A percentile compares a stretch with the other conserved stretches of the same genome.
Evolutionary conservation across 73 alveolate species (phyloP).

Genomic region (Tetrahymena borealis): DNA sequence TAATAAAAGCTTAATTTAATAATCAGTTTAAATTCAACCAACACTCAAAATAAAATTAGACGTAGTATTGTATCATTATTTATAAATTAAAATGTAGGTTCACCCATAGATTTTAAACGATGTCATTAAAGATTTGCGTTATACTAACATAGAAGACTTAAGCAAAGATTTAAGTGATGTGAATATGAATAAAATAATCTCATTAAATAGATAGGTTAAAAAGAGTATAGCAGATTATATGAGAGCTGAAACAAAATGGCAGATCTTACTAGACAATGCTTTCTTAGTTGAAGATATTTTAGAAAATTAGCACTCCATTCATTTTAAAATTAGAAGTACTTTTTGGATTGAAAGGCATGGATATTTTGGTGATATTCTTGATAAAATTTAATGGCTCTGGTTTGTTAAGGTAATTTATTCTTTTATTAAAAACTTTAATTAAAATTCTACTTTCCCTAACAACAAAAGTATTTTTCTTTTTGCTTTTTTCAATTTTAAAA

Average conservation of each 20-base stretch:
- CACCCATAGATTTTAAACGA: slow-evolving; percentile 15
- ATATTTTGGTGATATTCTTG: background rate
- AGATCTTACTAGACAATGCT: background rate
- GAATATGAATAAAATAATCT: background rate
- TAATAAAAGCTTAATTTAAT: too few relatives aligned
- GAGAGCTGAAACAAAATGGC: slow-evolving; percentile 37
- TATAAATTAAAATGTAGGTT: background rate
- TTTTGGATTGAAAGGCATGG: background rate
- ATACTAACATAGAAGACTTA: background rate
- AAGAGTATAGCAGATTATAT: slow-evolving; percentile 17
- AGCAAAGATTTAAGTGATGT: background rate
- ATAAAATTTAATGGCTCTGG: background rate
- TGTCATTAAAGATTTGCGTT: slow-evolving; percentile 8
- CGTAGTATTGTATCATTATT: background rate
- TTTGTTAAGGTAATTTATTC: background rate
- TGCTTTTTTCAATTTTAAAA: background rate
- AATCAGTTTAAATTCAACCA: too few relatives aligned
- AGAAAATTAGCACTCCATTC: background rate
- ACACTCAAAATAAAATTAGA: too few relatives aligned
- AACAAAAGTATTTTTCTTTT: too few relatives aligned
- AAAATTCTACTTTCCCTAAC: too few relatives aligned
- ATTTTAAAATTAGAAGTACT: background rate
- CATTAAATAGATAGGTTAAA: slow-evolving; percentile 10
- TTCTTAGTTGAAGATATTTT: background rate
- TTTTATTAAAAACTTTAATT: too few relatives aligned